Evolutionary conservation across 225 moss, liverwort and hornwort species (phyloP), one percentile per base, ranked within the genome.

Genomic region (Sphagnum contortum): DNA sequence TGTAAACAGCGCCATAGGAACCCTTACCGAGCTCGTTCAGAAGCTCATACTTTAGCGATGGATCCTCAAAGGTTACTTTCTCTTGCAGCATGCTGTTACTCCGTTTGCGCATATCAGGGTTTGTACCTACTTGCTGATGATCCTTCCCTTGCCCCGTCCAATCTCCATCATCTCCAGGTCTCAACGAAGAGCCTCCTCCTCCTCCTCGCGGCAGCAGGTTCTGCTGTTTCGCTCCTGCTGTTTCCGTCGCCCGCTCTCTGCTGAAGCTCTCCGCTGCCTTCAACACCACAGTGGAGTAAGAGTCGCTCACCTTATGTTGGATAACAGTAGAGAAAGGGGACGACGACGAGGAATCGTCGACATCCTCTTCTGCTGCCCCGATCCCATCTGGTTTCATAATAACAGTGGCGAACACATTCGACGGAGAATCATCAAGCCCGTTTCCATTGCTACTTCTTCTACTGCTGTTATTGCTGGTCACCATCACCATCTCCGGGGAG

Each of bases 21-120:
- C 98, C 93, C 69, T 99, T 99, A 12, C 92, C 95, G 10, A 98
- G 98, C 70, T 98, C 98, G 44, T 93, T 91, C 67, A 98, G 50
- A 45, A 98, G 84, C 80, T 91, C 91, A 49, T 98, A 98, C 65
- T 98, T 98, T 67, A 98, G 70, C 8, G 91, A 86, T 45, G 93
- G 98, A 74, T 93, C 89, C 64, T 98, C 98, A 48, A 79, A 83
- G 4, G 76, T 77, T 12, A 93, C 91, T 61, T 75, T 83, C 44
- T 98, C 89, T 66, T 80, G 82, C 64, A 92, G 70, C 7, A 83
- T 80, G 48, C 86, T 87, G 11, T 80, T 77, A 46, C 78, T 81
- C 69, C 91, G 85, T 49, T 89, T 78, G 2, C 86, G 75, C 1
- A 83, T 54, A 62, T 61, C 4, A 47, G 4, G 4, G 29, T 29